These are phyloP conservation scores for Tuctoria greenei DNA, from an alignment of 176 grass and related monocot species.

Conservation along the genomic window DNA sequence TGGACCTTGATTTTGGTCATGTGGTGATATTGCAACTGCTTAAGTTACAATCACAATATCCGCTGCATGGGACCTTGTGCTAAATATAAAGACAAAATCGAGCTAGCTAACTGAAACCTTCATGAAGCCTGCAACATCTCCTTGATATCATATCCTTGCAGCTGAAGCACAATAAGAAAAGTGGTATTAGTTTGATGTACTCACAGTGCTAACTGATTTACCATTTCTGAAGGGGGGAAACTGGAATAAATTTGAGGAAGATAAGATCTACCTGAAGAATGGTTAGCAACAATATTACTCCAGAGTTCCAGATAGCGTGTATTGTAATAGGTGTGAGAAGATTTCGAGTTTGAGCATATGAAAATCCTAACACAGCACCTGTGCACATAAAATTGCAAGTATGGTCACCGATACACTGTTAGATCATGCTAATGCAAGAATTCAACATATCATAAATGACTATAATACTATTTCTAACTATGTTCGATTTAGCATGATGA, in stretches of 20 bases:
- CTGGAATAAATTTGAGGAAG: not conserved
- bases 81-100: conserved; percentile 2
- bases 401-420: not conserved
- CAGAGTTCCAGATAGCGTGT: conserved; percentile 89
- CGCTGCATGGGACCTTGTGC: not conserved
- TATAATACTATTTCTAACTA: not conserved
- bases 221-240: too few relatives aligned
- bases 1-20: not conserved
- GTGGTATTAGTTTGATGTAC: conserved; percentile 17
- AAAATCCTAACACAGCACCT: conserved; percentile 80
- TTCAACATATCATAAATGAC: not conserved
- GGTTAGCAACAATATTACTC: conserved; percentile 88
- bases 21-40: not conserved
- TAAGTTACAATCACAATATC: not conserved
- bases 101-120: conserved; percentile 37
- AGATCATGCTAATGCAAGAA: not conserved
- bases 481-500: not conserved
- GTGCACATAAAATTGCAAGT: conserved; percentile 26
- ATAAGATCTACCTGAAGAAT: conserved; percentile 43
- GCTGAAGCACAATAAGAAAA: conserved; percentile 42
- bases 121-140: conserved; percentile 74
- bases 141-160: conserved; percentile 86
- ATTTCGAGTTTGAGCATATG: conserved; percentile 92
- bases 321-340: conserved; percentile 83
- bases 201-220: not conserved